These are phyloP conservation scores for Solanum virginianum DNA, from an alignment of 257 asterid genomes.

Conservation along the genomic window DNA sequence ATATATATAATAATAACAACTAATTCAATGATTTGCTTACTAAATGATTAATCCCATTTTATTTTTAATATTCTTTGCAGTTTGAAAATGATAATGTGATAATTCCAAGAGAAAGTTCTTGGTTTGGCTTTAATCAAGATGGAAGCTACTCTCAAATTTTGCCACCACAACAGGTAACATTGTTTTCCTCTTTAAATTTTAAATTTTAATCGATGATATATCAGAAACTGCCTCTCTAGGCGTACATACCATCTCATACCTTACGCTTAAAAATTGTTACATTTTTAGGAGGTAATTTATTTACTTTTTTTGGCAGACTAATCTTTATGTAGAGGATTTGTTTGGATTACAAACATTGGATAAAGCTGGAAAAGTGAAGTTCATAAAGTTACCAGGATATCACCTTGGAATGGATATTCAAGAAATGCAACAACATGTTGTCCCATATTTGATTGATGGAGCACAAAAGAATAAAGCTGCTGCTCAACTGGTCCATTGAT, in stretches of 20 bases:
- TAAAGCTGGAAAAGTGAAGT: conserved; percentile 15
- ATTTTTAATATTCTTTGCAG: neutral
- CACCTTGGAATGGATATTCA: conserved; percentile 4
- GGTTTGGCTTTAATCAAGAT: conserved; percentile 26
- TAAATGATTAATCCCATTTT: neutral
- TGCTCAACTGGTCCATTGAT: neutral
- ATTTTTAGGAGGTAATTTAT: neutral
- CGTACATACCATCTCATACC: neutral
- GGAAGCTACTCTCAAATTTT: conserved; percentile 1
- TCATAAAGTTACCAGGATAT: conserved; percentile 6
- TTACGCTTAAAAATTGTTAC: neutral
- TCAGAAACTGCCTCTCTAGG: neutral
- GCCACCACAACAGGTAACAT: conserved; percentile 12
- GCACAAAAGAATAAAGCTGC: neutral
- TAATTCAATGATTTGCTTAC: neutral
- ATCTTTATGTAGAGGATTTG: neutral
- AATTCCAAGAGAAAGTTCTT: conserved; percentile 19
- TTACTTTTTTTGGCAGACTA: neutral
- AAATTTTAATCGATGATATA: neutral
- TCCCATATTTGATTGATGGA: conserved; percentile 7
- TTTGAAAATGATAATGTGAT: conserved; percentile 13
- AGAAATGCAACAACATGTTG: conserved; percentile 6
- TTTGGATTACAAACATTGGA: conserved; percentile 15
- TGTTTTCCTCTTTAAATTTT: neutral
- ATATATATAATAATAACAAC: neutral